Conservation (phyloP, 345 rosid genomes). For the Physaria fendleri region DNA sequence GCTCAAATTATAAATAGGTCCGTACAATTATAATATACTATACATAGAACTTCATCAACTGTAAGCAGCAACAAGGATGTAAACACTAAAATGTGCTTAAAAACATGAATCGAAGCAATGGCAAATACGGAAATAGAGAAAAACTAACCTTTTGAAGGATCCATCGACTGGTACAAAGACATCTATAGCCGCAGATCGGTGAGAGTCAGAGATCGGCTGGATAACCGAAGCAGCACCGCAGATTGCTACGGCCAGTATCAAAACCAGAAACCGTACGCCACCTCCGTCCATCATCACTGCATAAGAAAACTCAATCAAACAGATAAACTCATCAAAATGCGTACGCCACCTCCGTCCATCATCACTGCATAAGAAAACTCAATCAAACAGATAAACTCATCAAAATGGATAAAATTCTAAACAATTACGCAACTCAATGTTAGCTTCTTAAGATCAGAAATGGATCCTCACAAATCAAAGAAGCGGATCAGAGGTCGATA, state of each 20-base stretch:
- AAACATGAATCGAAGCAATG: neutral
- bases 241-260: constrained; percentile 41
- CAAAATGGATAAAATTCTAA: neutral
- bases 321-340: neutral
- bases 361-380: constrained; percentile 35
- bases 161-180: constrained; percentile 54
- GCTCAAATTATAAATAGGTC: neutral
- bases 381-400: neutral
- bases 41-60: neutral
- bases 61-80: neutral
- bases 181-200: constrained; percentile 89
- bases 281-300: constrained; percentile 59
- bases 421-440: constrained; percentile 14
- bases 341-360: constrained; percentile 44
- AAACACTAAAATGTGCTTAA: neutral
- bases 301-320: neutral
- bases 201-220: constrained; percentile 81
- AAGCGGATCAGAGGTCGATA: constrained; percentile 8
- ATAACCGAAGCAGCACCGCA: constrained; percentile 48
- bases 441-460: constrained; percentile 1
- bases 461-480: neutral
- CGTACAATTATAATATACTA: neutral
- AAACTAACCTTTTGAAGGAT: constrained; percentile 57
- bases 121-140: neutral
- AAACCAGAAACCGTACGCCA: constrained; percentile 34